These are phyloP conservation scores for Exsudoporus floridanus DNA, from an alignment of 1,284 basidiomycete genomes.

Conservation along the genomic window DNA sequence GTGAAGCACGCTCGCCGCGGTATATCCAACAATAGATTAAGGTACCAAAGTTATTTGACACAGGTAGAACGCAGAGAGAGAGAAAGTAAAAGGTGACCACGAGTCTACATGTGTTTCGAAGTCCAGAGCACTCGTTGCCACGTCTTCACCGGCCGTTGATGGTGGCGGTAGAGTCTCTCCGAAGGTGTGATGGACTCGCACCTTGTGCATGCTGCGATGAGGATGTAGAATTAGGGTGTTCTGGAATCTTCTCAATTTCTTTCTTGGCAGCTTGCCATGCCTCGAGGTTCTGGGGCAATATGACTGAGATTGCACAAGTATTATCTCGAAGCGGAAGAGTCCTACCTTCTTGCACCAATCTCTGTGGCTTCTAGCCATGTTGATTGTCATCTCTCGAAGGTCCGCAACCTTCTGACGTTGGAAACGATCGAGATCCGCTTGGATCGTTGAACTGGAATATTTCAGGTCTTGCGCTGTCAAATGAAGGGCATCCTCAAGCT, in stretches of 20 bases:
- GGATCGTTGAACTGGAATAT: conserved; percentile 93
- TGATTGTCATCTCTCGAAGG: conserved; percentile 87
- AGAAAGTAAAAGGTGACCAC: conserved; percentile 6
- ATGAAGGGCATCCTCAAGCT: conserved; percentile 93
- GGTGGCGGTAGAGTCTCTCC: conserved; percentile 64
- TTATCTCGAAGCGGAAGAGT: conserved; percentile 6
- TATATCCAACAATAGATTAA: conserved; percentile 31
- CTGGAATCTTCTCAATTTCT: conserved; percentile 85
- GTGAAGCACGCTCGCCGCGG: conserved; percentile 11
- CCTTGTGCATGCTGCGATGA: conserved; percentile 36
- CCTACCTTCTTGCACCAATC: conserved; percentile 94
- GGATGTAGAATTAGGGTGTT: conserved; percentile 77
- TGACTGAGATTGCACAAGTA: conserved; percentile 14
- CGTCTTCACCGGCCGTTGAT: conserved; percentile 45
- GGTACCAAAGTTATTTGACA: conserved; percentile 20
- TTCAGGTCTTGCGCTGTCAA: conserved; percentile 90
- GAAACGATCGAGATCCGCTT: conserved; percentile 97
- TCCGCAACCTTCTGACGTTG: conserved; percentile 98
- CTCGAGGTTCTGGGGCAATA: conserved; percentile 75
- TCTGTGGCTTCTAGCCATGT: conserved; percentile 85
- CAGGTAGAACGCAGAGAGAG: conserved; percentile 5
- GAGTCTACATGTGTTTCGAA: conserved; percentile 15
- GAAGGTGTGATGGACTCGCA: conserved; percentile 38
- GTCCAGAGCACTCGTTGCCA: conserved; percentile 12
- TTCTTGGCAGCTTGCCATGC: conserved; percentile 95